A percentile compares a stretch with the other conserved stretches of the same genome.
Conservation (phyloP, 352 stramenopile species). For the Globisporangium nagaii region DNA sequence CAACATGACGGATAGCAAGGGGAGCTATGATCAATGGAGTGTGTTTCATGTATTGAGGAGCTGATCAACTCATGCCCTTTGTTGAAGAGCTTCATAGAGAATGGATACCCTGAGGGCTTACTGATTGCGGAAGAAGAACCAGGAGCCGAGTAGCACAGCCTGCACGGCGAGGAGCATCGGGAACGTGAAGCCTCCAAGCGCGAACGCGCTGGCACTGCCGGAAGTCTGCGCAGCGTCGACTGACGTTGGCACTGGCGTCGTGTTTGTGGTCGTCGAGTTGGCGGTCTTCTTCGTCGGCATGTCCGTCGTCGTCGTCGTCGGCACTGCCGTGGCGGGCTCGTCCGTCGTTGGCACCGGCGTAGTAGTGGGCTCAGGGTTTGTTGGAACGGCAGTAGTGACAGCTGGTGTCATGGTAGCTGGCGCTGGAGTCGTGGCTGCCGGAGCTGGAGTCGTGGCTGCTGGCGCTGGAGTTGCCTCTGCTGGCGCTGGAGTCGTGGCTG, state of each 20-base stretch:
- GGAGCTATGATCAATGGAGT: too few relatives aligned
- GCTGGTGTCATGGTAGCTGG: neutral
- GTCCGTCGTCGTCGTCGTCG: neutral
- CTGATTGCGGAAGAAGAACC: neutral
- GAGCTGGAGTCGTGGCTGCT: neutral
- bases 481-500: neutral
- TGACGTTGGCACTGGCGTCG: neutral
- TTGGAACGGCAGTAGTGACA: neutral
- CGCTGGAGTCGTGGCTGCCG: too few relatives aligned
- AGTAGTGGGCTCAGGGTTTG: neutral
- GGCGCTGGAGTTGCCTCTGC: neutral
- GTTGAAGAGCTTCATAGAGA: too few relatives aligned
- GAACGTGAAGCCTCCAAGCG: neutral
- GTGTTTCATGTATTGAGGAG: too few relatives aligned
- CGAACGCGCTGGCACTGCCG: neutral
- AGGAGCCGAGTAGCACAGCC: neutral
- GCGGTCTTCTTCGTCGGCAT: neutral
- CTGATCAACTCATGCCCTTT: too few relatives aligned
- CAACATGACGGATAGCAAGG: too few relatives aligned
- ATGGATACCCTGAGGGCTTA: too few relatives aligned
- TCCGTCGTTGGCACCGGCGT: neutral
- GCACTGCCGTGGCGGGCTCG: neutral
- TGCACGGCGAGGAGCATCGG: neutral
- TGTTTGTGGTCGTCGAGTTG: neutral
- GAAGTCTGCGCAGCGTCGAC: neutral